Evolutionary conservation across 495 filamentous ascomycete genomes (phyloP).

Genomic region (Parachaetomium inaequale): DNA sequence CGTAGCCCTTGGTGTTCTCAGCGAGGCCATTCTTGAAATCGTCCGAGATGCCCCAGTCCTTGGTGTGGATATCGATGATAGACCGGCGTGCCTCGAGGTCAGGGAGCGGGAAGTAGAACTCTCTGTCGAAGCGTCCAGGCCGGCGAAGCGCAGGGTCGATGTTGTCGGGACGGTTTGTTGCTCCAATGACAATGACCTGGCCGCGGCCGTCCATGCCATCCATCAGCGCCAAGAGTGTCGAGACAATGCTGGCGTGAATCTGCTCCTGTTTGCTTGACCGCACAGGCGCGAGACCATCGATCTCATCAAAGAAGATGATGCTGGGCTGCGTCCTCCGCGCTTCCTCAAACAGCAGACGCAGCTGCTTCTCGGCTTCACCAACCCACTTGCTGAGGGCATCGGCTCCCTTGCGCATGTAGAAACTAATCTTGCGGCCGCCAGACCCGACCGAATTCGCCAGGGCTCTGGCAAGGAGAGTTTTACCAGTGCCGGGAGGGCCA

Average conservation of each 20-base stretch:
- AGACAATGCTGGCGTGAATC: constrained; percentile 97
- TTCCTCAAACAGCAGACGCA: constrained; percentile 91
- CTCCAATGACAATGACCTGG: constrained; percentile 96
- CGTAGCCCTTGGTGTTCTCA: constrained; percentile 89
- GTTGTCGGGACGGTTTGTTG: constrained; percentile 94
- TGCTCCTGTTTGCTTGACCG: constrained; percentile 97
- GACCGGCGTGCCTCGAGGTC: constrained; percentile 70
- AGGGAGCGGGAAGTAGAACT: constrained; percentile 96
- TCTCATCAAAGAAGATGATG: constrained; percentile 99
- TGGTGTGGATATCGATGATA: constrained; percentile 94
- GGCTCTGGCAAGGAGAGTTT: constrained; percentile 89
- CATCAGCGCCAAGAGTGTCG: constrained; percentile 92
- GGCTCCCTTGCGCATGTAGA: constrained; percentile 98
- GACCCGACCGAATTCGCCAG: constrained; percentile 73
- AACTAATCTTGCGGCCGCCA: constrained; percentile 88
- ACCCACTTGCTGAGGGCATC: constrained; percentile 99
- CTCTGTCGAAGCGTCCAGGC: constrained; percentile 91
- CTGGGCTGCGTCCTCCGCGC: constrained; percentile 91
- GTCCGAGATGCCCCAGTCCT: constrained; percentile 78
- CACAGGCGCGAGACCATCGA: constrained; percentile 92
- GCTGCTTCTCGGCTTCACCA: constrained; percentile 92
- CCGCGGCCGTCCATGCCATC: constrained; percentile 98
- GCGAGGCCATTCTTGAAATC: constrained; percentile 81
- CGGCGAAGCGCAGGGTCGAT: constrained; percentile 92
- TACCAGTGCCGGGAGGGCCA: constrained; percentile 95